These are phyloP conservation scores for Agrostemma githago DNA, from an alignment of 148 eudicot species.

Conservation along the genomic window DNA sequence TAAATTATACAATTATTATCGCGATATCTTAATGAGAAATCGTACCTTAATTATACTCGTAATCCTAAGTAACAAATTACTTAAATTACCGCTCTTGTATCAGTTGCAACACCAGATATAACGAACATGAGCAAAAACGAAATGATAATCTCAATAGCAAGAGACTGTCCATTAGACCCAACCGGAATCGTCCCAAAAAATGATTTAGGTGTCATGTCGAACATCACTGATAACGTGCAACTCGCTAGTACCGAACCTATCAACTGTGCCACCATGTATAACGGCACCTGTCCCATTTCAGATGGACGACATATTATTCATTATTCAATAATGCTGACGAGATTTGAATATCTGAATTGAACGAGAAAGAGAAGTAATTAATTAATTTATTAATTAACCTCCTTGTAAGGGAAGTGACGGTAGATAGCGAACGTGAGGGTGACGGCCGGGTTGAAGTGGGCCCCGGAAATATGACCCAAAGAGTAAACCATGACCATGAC, in stretches of 20 bases:
- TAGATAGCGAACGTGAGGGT: constrained; percentile 61
- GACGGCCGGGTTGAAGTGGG: constrained; percentile 87
- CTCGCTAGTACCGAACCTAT: constrained; percentile 71
- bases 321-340: too few relatives aligned
- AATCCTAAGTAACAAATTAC: neutral
- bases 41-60: too few relatives aligned
- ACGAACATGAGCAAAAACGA: constrained; percentile 80
- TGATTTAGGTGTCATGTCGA: constrained; percentile 47
- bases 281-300: constrained; percentile 42
- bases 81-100: constrained; percentile 57
- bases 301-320: too few relatives aligned
- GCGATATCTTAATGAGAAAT: neutral
- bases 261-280: constrained; percentile 58
- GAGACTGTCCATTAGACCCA: constrained; percentile 56
- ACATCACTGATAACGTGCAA: constrained; percentile 46
- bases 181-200: constrained; percentile 70
- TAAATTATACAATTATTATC: neutral
- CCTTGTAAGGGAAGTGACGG: constrained; percentile 52
- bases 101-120: constrained; percentile 68
- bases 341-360: too few relatives aligned
- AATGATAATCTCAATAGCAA: constrained; percentile 60
- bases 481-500: constrained; percentile 85
- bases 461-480: constrained; percentile 82
- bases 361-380: neutral
- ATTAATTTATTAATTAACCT: constrained; percentile 49